These are phyloP conservation scores for Globisporangium abappressorium DNA, from an alignment of 352 stramenopile genomes.

Conservation along the genomic window DNA sequence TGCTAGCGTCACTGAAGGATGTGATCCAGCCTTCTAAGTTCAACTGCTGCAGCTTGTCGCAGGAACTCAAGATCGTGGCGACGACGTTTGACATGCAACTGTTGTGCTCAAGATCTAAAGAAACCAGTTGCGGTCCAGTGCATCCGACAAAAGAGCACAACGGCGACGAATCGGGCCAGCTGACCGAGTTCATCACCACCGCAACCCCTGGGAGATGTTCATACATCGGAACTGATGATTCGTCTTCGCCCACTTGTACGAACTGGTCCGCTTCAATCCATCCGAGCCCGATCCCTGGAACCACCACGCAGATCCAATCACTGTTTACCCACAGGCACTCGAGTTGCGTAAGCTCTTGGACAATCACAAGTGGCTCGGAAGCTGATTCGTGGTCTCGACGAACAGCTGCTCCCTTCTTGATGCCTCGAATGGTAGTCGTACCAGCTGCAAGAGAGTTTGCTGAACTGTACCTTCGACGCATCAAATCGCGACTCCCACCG, in stretches of 20 bases:
- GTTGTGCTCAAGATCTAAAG: background rate
- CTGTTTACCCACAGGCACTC: background rate
- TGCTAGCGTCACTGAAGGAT: background rate
- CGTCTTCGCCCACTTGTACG: too few species aligned
- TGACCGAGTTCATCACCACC: slow-evolving; percentile 3
- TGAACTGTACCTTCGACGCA: background rate
- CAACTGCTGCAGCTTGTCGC: background rate
- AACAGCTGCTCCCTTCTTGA: background rate
- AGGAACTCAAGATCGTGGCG: background rate
- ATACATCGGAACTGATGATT: background rate
- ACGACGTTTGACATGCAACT: background rate
- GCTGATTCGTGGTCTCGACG: background rate
- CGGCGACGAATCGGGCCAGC: background rate
- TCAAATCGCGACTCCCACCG: background rate
- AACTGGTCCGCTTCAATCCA: background rate
- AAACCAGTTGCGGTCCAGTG: background rate
- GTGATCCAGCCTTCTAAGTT: background rate
- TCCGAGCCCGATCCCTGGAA: background rate
- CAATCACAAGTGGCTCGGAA: background rate
- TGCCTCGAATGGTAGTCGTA: background rate
- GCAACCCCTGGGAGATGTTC: background rate
- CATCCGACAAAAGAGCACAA: background rate
- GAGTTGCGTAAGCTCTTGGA: background rate
- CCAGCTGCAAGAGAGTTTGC: background rate
- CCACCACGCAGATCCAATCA: background rate